Base-by-base conservation (phyloP, 179 eudicot species). In the Heliamphora pulchella region DNA sequence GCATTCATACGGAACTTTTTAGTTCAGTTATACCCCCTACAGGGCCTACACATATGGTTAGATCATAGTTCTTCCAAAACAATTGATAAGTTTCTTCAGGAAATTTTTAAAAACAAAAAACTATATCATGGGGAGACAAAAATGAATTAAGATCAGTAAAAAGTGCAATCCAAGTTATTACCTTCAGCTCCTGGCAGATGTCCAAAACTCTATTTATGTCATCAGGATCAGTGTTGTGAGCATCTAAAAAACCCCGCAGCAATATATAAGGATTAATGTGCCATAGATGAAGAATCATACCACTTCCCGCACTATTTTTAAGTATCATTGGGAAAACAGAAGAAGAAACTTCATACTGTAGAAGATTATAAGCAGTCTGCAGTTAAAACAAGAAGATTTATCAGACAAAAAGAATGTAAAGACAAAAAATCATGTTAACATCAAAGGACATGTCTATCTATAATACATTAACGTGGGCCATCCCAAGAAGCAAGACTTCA, bases 361-460 rank as follows among this genome's bases (percentile, higher is more conserved):
- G 86, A 71, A 91, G 92, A 86, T 94, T 91, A 84, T 90, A 94
- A n/a, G 96, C 80, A 80, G 98, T 93, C 98, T 94, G 90, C 90
- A 87, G 50, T 14, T 43, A 22, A 47, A 79, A 64, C 15, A 61
- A 18, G 8, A 64, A 79, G 39, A 53, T 59, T 69, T 59, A 75
- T 63, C 76, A 67, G 62, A 67, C 57, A 68, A 6, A 75, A 44
- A 44, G 31, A 22, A 22, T 6, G 17, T 3, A 18, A 15, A 41
- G 39, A 9, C 65, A 6, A 62, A 64, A 43, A 58, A 7, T 75
- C n/a, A 4, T 17, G 15, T 50, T 17, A 17, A 41, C 5, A 71
- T 50, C 46, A 58, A 18, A 78, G n/a, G 4, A 66, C 70, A 68
- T 39, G 62, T n/a, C 18, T 11, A 63, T 65, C 82, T 78, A 7